A percentile compares a stretch with the other conserved stretches of the same genome.
These are phyloP conservation scores for Neoconidiobolus thromboides DNA, from an alignment of 371 early-diverging fungal species.

Conservation along the genomic window DNA sequence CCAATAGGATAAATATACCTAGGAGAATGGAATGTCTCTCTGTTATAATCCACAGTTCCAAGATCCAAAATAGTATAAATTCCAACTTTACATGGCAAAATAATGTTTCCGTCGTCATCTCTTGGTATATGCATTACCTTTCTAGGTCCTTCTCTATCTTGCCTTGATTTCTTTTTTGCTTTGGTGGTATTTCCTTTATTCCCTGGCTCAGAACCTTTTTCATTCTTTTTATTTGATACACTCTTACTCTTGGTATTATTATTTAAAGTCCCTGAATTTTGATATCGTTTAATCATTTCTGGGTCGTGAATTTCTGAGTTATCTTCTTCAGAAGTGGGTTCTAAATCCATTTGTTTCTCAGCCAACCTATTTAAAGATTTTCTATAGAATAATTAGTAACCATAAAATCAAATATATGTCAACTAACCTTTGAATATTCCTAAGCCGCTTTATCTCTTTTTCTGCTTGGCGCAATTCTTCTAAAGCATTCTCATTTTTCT, in stretches of 20 bases:
- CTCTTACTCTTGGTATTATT: not conserved
- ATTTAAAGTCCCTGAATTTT: not conserved
- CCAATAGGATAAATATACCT: slow-evolving; percentile 87
- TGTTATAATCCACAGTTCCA: slow-evolving; percentile 58
- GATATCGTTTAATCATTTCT: not conserved
- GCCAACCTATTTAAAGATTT: not conserved
- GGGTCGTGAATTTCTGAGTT: not conserved
- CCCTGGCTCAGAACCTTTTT: not conserved
- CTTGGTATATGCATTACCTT: not conserved
- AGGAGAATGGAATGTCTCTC: slow-evolving; percentile 69
- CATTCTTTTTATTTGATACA: too few relatives aligned
- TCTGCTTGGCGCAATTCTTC: not conserved
- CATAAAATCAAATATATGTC: not conserved
- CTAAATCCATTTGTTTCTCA: too few relatives aligned
- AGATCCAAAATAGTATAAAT: slow-evolving; percentile 53
- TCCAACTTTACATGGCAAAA: slow-evolving; percentile 64
- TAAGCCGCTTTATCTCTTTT: not conserved
- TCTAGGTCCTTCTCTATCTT: not conserved
- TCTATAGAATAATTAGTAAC: slow-evolving; percentile 9
- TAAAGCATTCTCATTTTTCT: not conserved
- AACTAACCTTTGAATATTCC: not conserved
- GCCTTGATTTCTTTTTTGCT: not conserved
- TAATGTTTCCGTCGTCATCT: slow-evolving; percentile 47
- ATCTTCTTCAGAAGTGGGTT: too few relatives aligned
- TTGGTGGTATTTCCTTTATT: not conserved